Base-by-base conservation (phyloP, 352 stramenopile genomes). In the Globisporangium alternatum region DNA sequence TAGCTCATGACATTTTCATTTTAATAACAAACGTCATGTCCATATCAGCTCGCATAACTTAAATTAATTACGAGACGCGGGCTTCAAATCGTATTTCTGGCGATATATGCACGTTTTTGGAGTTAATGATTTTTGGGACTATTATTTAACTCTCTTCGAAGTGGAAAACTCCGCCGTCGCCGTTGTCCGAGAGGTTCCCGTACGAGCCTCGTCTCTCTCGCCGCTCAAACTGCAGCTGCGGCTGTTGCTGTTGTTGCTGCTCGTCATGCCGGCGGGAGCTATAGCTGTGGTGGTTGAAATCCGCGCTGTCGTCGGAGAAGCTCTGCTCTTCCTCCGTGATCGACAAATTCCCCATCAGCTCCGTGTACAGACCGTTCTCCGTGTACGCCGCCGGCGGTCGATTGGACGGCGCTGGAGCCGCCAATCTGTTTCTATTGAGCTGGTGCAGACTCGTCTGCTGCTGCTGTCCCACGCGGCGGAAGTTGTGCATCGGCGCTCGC, bases 111-210 rank as follows among this genome's bases (percentile, higher is more conserved):
- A n/a, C n/a, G n/a, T n/a, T n/a, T n/a, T n/a, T n/a, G n/a, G n/a
- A n/a, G n/a, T n/a, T n/a, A n/a, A n/a, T n/a, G n/a, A n/a, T n/a
- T n/a, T n/a, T n/a, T n/a, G n/a, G n/a, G n/a, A n/a, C n/a, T n/a
- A 52, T 52, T 52, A 35, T 33, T 58, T 77, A 83, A 69, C 87
- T 78, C 48, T 91, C 81, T 70, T 90, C 82, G 69, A 91, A 89
- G 75, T 88, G 71, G 72, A 91, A 91, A 60, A 91, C 84, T 57
- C 77, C 82, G 35, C 78, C 73, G 58, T 91, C 81, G 39, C 71
- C 70, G 5, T 57, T 60, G 68, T 81, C 76, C 64, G 76, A 81
- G 48, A 77, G 61, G 64, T 69, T 84, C 39, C 74, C 67, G 58
- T 81, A 88, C 31, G 82, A 91, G 7, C 71, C 74, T 10, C 78